Evolutionary conservation across 371 early-diverging fungal genomes (phyloP), one percentile per base, ranked within the genome.

Genomic region (Actinomortierella ambigua): DNA sequence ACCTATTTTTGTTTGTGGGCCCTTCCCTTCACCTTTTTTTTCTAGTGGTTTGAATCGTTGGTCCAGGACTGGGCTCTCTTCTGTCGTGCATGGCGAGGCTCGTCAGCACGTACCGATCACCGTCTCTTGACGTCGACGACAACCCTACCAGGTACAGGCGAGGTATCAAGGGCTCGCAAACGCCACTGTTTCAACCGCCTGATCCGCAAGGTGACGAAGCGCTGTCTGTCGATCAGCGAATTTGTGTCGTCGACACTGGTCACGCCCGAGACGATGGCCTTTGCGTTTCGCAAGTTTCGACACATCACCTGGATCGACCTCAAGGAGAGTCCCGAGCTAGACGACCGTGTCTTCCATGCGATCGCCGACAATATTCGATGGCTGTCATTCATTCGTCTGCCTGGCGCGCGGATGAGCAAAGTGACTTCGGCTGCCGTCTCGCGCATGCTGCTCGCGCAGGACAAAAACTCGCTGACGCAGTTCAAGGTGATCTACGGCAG

Each of bases 401-500:
- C 63, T 17, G 73, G 73, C 6, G 43, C 46, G 4, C 57, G 52
- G 26, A 66, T 73, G 61, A 51, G 28, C 18, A 41, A 60, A 18
- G 67, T 63, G 1, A 58, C 63, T 9, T 53, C 51, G 1, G 40
- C 34, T 20, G 67, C 67, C 2, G 57, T 73, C 20, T 27, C 60
- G 7, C 43, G 53, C 23, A 34, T 73, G 59, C 55, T 73, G 39
- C 51, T 62, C 39, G 63, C 67, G 2, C 73, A 66, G 29, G 40
- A 63, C 0, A 62, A 63, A 43, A 49, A 73, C 47, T 42, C 59
- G 8, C 63, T 73, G 4, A 39, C 29, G 3, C 67, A 66, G 42
- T 73, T 73, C 63, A 73, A 73, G 57, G 49, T 73, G 52, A 66
- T 63, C 23, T 53, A 66, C n/a, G 73, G 67, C 0, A 62, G 55